Conservation (phyloP, 2,329 filamentous ascomycete species). For the Clonostachys rosea region DNA sequence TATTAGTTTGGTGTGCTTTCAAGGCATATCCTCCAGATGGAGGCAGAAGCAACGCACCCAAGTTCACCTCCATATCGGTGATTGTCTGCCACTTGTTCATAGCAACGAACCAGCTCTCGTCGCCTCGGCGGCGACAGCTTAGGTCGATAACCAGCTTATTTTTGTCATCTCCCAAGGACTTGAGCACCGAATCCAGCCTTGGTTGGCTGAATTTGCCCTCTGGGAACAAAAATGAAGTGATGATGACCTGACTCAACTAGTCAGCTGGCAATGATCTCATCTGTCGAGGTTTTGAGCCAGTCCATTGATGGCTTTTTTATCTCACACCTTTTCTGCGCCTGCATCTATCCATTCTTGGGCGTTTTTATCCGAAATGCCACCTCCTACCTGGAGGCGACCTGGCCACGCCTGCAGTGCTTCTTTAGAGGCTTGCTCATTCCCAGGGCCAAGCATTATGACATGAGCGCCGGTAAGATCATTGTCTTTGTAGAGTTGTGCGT, state of each 20-base stretch:
- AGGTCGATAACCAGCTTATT: constrained; percentile 89
- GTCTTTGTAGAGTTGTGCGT: constrained; percentile 75
- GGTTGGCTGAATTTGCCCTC: constrained; percentile 74
- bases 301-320: too few species aligned
- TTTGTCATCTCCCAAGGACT: constrained; percentile 68
- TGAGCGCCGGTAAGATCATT: constrained; percentile 74
- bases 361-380: constrained; percentile 86
- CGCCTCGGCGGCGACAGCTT: constrained; percentile 74
- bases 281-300: too few species aligned
- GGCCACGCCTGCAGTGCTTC: constrained; percentile 79
- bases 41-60: constrained; percentile 47
- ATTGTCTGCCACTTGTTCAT: constrained; percentile 99
- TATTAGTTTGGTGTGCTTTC: not conserved
- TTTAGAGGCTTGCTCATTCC: constrained; percentile 74
- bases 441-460: constrained; percentile 93
- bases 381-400: constrained; percentile 78
- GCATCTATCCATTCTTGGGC: constrained; percentile 80
- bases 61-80: constrained; percentile 89
- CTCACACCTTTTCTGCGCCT: constrained; percentile 77
- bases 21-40: not conserved
- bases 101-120: constrained; percentile 84
- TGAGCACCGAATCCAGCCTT: constrained; percentile 69
- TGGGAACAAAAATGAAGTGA: constrained; percentile 94
- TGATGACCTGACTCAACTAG: constrained; percentile 69
- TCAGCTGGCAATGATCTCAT: not conserved